Base-by-base conservation (phyloP, 2,329 filamentous ascomycete species). In the Botrytis deweyae region DNA sequence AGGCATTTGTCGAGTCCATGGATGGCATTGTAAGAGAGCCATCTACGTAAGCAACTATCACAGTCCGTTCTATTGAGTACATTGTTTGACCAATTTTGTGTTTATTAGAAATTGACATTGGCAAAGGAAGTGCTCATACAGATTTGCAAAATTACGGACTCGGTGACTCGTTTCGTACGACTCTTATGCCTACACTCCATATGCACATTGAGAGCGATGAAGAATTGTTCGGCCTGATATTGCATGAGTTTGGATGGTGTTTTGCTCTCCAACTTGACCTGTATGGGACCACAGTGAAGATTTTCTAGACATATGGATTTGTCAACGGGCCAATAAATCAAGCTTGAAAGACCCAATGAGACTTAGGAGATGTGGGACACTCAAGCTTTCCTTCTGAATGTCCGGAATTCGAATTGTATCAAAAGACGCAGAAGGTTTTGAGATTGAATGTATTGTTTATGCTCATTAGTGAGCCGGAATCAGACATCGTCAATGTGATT, bases 211-310 rank as follows among this genome's bases (percentile, higher is more conserved):
- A n/a, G 25, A 52, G 10, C 2, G 9, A n/a, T 2, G 25, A 52
- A 52, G 25, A n/a, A n/a, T n/a, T 14, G 22, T 52, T n/a, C 10
- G n/a, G 14, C 6, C 22, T 14, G 1, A 52, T n/a, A 12, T 6
- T 52, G 22, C 10, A 0, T 12, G 6, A 1, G 6, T n/a, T 52
- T n/a, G 9, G 25, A n/a, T 52, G 49, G 12, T n/a, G 9, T 4
- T 5, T 25, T 52, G 2, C 10, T 52, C 9, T 52, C 49, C 1
- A 0, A 52, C 6, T 12, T 52, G 10, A 52, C 4, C 25, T n/a
- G 2, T 0, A 8, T 16, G 3, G 6, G 0, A 14, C 14, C 1
- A 55, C 2, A 55, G 8, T 8, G 2, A 3, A 55, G n/a, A 14
- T 3, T 16, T 16, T 1, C 52, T 7, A n/a, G 6, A 6, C 12